Evolutionary conservation across 306 rosid species (phyloP), one percentile per base, ranked within the genome.

Genomic region (Clitoria ternatea): DNA sequence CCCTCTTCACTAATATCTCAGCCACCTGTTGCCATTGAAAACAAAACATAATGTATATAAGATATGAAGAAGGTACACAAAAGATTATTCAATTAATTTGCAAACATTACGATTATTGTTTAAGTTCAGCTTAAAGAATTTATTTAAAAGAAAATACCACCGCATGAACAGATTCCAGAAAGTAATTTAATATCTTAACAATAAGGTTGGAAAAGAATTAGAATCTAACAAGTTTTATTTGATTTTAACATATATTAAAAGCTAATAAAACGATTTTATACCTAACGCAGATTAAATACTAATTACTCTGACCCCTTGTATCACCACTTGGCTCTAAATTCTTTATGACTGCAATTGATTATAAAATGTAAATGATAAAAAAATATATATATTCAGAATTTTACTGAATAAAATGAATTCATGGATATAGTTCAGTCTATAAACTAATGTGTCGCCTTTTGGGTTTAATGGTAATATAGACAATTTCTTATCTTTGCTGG

Each of bases 1-100:
- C 57, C 37, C 82, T 75, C 64, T 75, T 40, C 45, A 17, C 69
- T 6, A 83, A 15, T 12, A n/a, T 2, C 61, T 83, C 82, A 44
- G 84, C 84, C 53, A 79, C 36, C 87, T 83, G 73, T 44, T 24
- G 17, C 35, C 42, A 78, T 78, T 49, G 18, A 37, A 48, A 62
- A 36, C 37, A 1, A n/a, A 44, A 69, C 62, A n/a, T 18, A 19
- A 6, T 53, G 37, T 52, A 5, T n/a, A 17, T 7, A 52, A 52
- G 15, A 48, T 14, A 48, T 14, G 27, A 35, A 17, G 12, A 30
- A 26, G n/a, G 61, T 48, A 3, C 5, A 14, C 15, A 10, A 26
- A 32, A 56, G 39, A 22, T 57, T 47, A 22, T 54, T 65, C 37
- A 30, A 43, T 18, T 43, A 40, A 42, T 29, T 65, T 37, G 11